Evolutionary conservation across 192 early-diverging fungal genomes (phyloP).

Genomic region (Fimicolochytrium jonesii): DNA sequence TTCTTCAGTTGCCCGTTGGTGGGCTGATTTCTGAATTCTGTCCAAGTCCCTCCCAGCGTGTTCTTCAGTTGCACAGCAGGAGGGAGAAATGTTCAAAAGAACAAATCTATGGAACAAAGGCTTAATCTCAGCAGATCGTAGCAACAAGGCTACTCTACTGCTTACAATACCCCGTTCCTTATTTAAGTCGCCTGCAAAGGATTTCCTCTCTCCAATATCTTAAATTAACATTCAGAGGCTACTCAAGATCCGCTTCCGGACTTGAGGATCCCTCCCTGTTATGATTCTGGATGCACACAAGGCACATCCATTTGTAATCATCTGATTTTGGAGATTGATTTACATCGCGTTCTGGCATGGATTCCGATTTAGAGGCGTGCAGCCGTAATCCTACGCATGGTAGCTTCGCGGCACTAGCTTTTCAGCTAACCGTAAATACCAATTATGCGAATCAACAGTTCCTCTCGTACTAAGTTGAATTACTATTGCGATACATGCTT

Average conservation of each 20-base stretch:
- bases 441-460: slow-evolving; percentile 72
- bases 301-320: slow-evolving; percentile 45
- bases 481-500: slow-evolving; percentile 69
- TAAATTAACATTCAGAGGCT: slow-evolving; percentile 30
- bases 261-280: slow-evolving; percentile 1
- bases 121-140: slow-evolving; percentile 53
- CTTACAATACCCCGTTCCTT: slow-evolving; percentile 50
- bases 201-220: slow-evolving; percentile 43
- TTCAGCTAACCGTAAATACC: too few relatives aligned
- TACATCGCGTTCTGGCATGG: slow-evolving; percentile 63
- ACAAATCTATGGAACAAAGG: slow-evolving; percentile 33
- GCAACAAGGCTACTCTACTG: slow-evolving; percentile 54
- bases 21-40: too few relatives aligned
- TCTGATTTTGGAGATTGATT: slow-evolving; percentile 23
- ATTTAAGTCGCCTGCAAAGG: slow-evolving; percentile 47
- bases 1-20: too few relatives aligned
- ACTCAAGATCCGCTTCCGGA: slow-evolving; percentile 26
- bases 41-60: too few relatives aligned
- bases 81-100: slow-evolving; percentile 26
- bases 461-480: slow-evolving; percentile 77
- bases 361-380: slow-evolving; percentile 75
- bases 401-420: too few relatives aligned
- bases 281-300: slow-evolving; percentile 36
- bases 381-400: too few relatives aligned
- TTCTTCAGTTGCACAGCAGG: too few relatives aligned